Conservation (phyloP, 352 stramenopile genomes). For the Globisporangium ultimum region DNA sequence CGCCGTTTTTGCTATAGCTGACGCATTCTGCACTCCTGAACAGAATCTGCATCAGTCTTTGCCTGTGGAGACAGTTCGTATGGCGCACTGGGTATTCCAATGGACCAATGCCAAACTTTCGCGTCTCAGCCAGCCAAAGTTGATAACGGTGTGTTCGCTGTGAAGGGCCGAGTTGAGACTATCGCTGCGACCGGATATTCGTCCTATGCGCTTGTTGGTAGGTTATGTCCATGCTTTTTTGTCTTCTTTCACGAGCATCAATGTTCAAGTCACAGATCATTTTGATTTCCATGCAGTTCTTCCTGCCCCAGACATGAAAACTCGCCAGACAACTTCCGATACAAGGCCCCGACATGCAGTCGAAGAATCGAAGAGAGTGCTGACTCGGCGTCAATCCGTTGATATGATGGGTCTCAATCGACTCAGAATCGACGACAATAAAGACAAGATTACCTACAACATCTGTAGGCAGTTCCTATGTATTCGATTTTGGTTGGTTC, state of each 20-base stretch:
- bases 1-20: background rate
- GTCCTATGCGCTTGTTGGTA: constrained; percentile 68
- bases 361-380: constrained; percentile 14
- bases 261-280: background rate
- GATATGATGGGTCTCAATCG: constrained; percentile 14
- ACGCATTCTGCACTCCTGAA: background rate
- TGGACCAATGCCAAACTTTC: background rate
- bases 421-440: constrained; percentile 9
- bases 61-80: constrained; percentile 69
- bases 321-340: background rate
- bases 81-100: constrained; percentile 34
- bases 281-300: constrained; percentile 13
- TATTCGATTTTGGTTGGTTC: background rate
- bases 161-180: constrained; percentile 32
- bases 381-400: constrained; percentile 17
- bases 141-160: constrained; percentile 13
- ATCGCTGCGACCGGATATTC: constrained; percentile 64
- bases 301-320: constrained; percentile 14
- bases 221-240: constrained; percentile 1
- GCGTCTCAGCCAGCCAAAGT: constrained; percentile 29
- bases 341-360: constrained; percentile 8
- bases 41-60: constrained; percentile 70
- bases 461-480: constrained; percentile 2
- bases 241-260: background rate
- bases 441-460: constrained; percentile 10